These are phyloP conservation scores for Kluyveromyces starmeri DNA, from an alignment of 805 yeast species.

Conservation along the genomic window DNA sequence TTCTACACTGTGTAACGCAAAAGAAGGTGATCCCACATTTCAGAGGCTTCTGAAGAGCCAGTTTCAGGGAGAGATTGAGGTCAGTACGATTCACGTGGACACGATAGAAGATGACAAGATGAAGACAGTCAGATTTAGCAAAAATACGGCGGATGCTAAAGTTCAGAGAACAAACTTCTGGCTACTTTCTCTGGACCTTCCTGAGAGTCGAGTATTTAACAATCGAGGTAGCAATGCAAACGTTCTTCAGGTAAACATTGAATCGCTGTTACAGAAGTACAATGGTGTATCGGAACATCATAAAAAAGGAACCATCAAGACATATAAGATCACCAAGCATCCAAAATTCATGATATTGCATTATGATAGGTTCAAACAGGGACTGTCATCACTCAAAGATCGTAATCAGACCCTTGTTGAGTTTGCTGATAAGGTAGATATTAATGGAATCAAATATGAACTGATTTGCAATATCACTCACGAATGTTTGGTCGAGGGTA, in stretches of 20 bases:
- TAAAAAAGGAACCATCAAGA: conserved; percentile 29
- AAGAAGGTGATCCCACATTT: conserved; percentile 25
- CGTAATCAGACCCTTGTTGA: conserved; percentile 57
- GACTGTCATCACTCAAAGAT: conserved; percentile 29
- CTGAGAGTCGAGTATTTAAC: conserved; percentile 47
- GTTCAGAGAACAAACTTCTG: conserved; percentile 23
- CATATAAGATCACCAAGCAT: conserved; percentile 32
- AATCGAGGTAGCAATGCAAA: conserved; percentile 30
- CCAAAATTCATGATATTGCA: conserved; percentile 52
- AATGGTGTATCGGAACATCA: conserved; percentile 27
- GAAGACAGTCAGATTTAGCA: conserved; percentile 14
- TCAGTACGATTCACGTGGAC: conserved; percentile 24
- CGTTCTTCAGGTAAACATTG: conserved; percentile 44
- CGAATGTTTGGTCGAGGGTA: conserved; percentile 17
- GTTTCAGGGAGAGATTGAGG: conserved; percentile 47
- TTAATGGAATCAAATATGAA: conserved; percentile 31
- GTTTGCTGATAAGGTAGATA: conserved; percentile 36
- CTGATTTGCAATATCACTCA: conserved; percentile 43
- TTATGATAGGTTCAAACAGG: conserved; percentile 43
- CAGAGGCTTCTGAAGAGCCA: conserved; percentile 23
- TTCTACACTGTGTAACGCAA: conserved; percentile 31
- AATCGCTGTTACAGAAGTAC: conserved; percentile 37
- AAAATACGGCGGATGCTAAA: conserved; percentile 10
- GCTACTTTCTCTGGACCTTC: conserved; percentile 47
- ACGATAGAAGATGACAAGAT: conserved; percentile 20